These are phyloP conservation scores for Candida qinlingensis DNA, from an alignment of 805 yeast genomes.

Conservation along the genomic window DNA sequence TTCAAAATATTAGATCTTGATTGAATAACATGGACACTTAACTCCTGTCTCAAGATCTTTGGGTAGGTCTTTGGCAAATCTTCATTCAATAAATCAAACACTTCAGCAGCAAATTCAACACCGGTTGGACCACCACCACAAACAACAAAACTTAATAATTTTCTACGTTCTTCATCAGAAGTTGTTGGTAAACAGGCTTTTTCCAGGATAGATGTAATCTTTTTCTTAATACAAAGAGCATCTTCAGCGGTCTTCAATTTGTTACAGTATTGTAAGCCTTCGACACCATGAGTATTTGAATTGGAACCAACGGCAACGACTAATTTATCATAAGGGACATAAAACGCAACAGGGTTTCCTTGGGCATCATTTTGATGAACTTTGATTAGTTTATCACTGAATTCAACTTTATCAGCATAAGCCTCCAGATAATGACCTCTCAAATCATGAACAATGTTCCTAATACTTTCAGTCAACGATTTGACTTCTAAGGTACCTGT, in stretches of 20 bases:
- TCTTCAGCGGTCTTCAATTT: constrained; percentile 64
- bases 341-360: constrained; percentile 40
- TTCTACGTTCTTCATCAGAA: constrained; percentile 55
- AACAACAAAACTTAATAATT: constrained; percentile 55
- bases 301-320: constrained; percentile 67
- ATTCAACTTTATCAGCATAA: constrained; percentile 52
- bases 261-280: constrained; percentile 57
- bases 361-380: constrained; percentile 40
- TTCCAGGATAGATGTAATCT: constrained; percentile 52
- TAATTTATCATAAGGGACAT: constrained; percentile 67
- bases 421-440: constrained; percentile 62
- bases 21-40: constrained; percentile 64
- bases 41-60: constrained; percentile 52
- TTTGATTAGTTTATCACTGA: constrained; percentile 51
- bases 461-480: constrained; percentile 58
- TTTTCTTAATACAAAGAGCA: constrained; percentile 49
- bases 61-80: constrained; percentile 56
- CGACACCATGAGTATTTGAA: constrained; percentile 65
- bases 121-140: constrained; percentile 80
- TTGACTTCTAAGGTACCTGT: constrained; percentile 65
- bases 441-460: constrained; percentile 46
- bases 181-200: constrained; percentile 63
- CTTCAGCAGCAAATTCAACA: constrained; percentile 69
- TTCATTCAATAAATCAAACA: constrained; percentile 60
- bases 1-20: constrained; percentile 63